These are phyloP conservation scores for Nidula niveotomentosa DNA, from an alignment of 1,284 basidiomycete species.

Conservation along the genomic window DNA sequence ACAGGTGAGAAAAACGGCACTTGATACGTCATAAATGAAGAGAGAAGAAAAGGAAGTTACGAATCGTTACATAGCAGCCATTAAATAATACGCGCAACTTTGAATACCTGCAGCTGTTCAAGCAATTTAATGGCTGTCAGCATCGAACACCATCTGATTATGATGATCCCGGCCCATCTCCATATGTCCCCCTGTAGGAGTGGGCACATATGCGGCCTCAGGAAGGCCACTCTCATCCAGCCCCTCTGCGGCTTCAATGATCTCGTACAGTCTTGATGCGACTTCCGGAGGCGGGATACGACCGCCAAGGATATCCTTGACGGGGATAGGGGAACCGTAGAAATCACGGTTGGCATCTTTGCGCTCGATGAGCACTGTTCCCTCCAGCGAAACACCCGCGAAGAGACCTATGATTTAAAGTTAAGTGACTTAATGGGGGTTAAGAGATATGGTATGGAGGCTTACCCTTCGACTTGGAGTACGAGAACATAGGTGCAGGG, in stretches of 20 bases:
- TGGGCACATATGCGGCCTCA: constrained; percentile 79
- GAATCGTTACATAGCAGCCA: too few species aligned
- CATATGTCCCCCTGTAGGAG: constrained; percentile 39
- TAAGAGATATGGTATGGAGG: constrained; percentile 4
- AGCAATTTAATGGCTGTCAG: constrained; percentile 46
- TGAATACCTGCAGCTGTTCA: too few species aligned
- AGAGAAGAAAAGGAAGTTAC: too few species aligned
- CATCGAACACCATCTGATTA: constrained; percentile 69
- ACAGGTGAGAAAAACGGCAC: too few species aligned
- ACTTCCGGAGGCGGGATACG: constrained; percentile 96
- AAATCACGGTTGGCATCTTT: constrained; percentile 95
- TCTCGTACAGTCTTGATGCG: constrained; percentile 91
- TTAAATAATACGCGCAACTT: too few species aligned
- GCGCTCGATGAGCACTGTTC: constrained; percentile 92
- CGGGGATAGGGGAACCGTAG: constrained; percentile 91
- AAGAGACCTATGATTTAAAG: constrained; percentile 71
- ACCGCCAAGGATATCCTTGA: constrained; percentile 87
- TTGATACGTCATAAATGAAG: too few species aligned
- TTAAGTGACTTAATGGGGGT: constrained; percentile 1
- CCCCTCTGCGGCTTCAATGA: constrained; percentile 88
- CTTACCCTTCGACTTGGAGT: constrained; percentile 91
- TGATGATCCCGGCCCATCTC: too few species aligned
- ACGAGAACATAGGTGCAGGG: constrained; percentile 97
- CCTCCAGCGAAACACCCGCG: constrained; percentile 93
- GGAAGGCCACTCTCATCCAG: constrained; percentile 81